These are phyloP conservation scores for Ehretia macrophylla DNA, from an alignment of 257 asterid genomes.

Conservation along the genomic window DNA sequence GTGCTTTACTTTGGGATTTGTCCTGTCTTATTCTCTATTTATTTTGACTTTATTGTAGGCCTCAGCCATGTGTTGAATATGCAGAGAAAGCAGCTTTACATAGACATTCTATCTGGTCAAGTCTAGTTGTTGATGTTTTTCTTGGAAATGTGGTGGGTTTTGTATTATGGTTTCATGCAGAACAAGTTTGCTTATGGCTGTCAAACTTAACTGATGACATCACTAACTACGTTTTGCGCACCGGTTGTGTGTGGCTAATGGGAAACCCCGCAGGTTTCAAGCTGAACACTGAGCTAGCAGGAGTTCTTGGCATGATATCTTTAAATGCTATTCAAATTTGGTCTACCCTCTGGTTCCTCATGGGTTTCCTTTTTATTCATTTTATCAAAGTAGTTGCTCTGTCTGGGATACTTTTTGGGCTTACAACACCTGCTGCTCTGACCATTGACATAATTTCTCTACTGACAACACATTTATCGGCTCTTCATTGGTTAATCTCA, in stretches of 20 bases:
- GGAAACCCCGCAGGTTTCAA: conserved; percentile 98
- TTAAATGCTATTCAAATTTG: conserved; percentile 81
- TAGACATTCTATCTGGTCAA: conserved; percentile 77
- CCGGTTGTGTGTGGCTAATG: conserved; percentile 97
- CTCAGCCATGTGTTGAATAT: conserved; percentile 71
- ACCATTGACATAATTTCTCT: conserved; percentile 61
- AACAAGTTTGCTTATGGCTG: conserved; percentile 45
- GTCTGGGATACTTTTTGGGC: conserved; percentile 71
- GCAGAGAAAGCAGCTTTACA: conserved; percentile 64
- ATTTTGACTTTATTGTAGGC: conserved; percentile 39
- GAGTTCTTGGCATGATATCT: conserved; percentile 87
- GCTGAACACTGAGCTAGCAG: conserved; percentile 93
- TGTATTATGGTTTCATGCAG: conserved; percentile 54
- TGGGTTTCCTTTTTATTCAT: conserved; percentile 51
- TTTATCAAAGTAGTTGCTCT: conserved; percentile 57
- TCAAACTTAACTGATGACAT: conserved; percentile 52
- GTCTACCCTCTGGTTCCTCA: conserved; percentile 79
- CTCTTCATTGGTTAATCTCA: conserved; percentile 72
- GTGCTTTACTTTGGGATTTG: neutral
- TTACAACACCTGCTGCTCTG: conserved; percentile 73
- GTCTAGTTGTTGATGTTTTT: conserved; percentile 62
- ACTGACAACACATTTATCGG: conserved; percentile 62
- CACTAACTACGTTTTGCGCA: conserved; percentile 76
- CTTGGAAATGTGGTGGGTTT: conserved; percentile 76
- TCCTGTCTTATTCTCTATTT: conserved; percentile 5